A percentile compares a stretch with the other conserved stretches of the same genome.
Conservation (phyloP, 176 grass and related monocot species). For the Hordeum vulgare region DNA sequence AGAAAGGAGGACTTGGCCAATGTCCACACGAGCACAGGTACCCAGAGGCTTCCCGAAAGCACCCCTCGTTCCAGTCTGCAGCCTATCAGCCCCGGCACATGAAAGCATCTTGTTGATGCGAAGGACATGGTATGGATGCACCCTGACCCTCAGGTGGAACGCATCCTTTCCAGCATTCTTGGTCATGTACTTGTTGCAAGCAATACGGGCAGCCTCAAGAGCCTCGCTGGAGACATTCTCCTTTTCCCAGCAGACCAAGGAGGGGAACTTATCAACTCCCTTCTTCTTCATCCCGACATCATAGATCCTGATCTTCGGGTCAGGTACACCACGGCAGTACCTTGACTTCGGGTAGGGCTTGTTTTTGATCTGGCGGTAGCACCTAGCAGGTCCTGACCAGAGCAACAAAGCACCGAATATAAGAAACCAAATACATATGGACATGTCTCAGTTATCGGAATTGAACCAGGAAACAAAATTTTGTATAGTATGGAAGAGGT, state of each 20-base stretch:
- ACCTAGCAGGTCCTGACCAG: constrained; percentile 23
- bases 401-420: background rate
- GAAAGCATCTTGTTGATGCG: constrained; percentile 59
- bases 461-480: background rate
- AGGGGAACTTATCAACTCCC: constrained; percentile 39
- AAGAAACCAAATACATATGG: background rate
- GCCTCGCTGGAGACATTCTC: constrained; percentile 33
- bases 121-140: constrained; percentile 43
- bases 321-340: constrained; percentile 40
- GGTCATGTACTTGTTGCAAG: constrained; percentile 58
- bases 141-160: constrained; percentile 41
- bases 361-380: constrained; percentile 43
- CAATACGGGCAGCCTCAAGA: constrained; percentile 43
- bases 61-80: constrained; percentile 45
- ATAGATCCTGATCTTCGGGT: constrained; percentile 40
- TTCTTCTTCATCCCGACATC: constrained; percentile 43
- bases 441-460: background rate
- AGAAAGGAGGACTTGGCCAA: constrained; percentile 40
- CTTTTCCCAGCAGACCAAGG: constrained; percentile 30
- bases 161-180: constrained; percentile 38
- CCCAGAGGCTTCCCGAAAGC: constrained; percentile 47
- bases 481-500: background rate
- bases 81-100: constrained; percentile 40
- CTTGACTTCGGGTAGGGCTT: constrained; percentile 38
- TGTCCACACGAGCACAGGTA: constrained; percentile 39